A percentile compares a stretch with the other conserved stretches of the same genome.
These are phyloP conservation scores for Candida pseudoglaebosa DNA, from an alignment of 805 yeast species.

Conservation along the genomic window DNA sequence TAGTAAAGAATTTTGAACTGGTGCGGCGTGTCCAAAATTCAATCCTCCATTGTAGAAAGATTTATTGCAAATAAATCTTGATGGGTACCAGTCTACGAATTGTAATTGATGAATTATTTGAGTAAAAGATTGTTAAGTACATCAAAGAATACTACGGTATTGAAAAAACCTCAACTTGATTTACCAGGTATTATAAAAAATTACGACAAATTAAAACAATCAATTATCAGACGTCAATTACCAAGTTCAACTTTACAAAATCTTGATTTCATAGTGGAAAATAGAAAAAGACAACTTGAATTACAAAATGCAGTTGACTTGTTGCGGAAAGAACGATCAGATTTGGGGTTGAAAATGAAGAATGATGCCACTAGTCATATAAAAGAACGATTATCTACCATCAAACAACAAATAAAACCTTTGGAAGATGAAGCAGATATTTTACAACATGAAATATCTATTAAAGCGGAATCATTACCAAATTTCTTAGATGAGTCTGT, in stretches of 20 bases:
- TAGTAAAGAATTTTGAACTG: too few species aligned
- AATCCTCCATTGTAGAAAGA: neutral
- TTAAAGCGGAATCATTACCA: slow-evolving; percentile 54
- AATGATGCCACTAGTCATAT: slow-evolving; percentile 7
- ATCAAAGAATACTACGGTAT: slow-evolving; percentile 9
- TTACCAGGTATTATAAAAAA: slow-evolving; percentile 19
- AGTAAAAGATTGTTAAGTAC: slow-evolving; percentile 3
- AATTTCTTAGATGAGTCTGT: slow-evolving; percentile 54
- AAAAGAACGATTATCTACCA: slow-evolving; percentile 14
- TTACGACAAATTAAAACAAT: slow-evolving; percentile 17
- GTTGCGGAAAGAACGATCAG: slow-evolving; percentile 24
- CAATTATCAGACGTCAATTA: slow-evolving; percentile 26
- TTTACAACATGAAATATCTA: slow-evolving; percentile 34
- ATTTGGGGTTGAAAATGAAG: slow-evolving; percentile 22
- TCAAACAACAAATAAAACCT: slow-evolving; percentile 23
- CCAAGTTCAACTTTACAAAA: slow-evolving; percentile 13
- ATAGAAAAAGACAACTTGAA: slow-evolving; percentile 22
- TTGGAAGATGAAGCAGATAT: slow-evolving; percentile 21
- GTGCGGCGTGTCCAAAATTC: too few species aligned
- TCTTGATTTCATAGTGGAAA: slow-evolving; percentile 22
- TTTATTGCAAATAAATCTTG: too few species aligned
- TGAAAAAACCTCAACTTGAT: slow-evolving; percentile 22
- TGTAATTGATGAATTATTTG: neutral
- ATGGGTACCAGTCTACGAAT: too few species aligned
- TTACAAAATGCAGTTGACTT: slow-evolving; percentile 19